phyloP scores from a whole-genome alignment of 176 grass and related monocot genomes.

The Oryza meyeriana region DNA sequence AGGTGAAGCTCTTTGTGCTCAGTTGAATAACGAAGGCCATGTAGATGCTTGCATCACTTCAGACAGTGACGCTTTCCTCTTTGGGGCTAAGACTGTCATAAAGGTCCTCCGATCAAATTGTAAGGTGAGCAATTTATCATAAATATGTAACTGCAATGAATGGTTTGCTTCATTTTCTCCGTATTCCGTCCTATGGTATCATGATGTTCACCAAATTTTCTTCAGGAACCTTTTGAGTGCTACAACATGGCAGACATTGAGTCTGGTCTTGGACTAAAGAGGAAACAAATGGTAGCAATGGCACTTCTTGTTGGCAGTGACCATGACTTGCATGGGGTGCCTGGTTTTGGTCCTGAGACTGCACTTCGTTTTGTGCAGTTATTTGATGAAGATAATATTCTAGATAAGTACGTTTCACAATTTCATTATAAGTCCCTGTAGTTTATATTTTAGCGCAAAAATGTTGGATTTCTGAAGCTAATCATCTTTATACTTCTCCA shows the following conservation, averaged over 20 bases:
- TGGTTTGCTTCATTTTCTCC: conserved; percentile 1
- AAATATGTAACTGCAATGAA: neutral
- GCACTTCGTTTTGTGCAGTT: conserved; percentile 71
- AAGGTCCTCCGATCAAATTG: conserved; percentile 77
- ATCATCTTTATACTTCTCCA: conserved; percentile 30
- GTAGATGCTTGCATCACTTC: conserved; percentile 96
- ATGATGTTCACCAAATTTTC: conserved; percentile 6
- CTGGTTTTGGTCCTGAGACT: conserved; percentile 80
- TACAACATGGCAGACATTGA: conserved; percentile 89
- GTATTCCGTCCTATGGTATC: neutral
- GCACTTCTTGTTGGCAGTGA: conserved; percentile 86
- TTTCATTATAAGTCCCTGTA: neutral
- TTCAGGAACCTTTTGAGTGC: conserved; percentile 98
- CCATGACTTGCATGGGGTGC: conserved; percentile 70
- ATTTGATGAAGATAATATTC: conserved; percentile 66
- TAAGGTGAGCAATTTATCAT: conserved; percentile 47
- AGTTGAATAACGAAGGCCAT: conserved; percentile 72
- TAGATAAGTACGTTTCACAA: conserved; percentile 57
- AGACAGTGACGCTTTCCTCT: conserved; percentile 94
- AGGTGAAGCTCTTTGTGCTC: conserved; percentile 91
- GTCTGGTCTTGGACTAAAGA: conserved; percentile 73
- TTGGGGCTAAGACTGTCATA: conserved; percentile 82
- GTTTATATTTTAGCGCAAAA: neutral
- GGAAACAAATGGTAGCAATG: conserved; percentile 95
- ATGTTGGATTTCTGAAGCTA: conserved; percentile 7